Percentiles rank a stretch among this genome's conserved stretches.
Evolutionary conservation across 768 basidiomycete genomes (phyloP).

Genomic region (Solioccasus polychromus): DNA sequence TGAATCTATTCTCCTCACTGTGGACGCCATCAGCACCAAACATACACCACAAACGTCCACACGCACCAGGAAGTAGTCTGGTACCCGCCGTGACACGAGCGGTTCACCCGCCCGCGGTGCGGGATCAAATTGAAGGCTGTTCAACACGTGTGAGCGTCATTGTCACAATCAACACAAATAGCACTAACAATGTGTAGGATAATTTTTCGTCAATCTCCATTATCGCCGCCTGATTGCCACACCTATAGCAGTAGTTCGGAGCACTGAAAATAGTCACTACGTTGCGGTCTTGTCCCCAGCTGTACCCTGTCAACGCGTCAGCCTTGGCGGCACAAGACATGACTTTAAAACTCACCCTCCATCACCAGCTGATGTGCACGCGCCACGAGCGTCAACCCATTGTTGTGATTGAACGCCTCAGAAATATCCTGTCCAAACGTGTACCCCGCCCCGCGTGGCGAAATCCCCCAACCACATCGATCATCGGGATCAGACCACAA

Average conservation of each 20-base stretch:
- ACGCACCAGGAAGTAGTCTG: conserved; percentile 89
- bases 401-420: conserved; percentile 99
- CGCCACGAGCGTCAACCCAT: conserved; percentile 93
- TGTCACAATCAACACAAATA: conserved; percentile 2
- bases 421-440: conserved; percentile 99
- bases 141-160: conserved; percentile 1
- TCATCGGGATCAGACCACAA: conserved; percentile 99
- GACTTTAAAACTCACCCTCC: conserved; percentile 66
- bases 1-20: conserved; percentile 25
- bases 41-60: conserved; percentile 33
- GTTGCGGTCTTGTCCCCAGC: conserved; percentile 99
- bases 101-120: conserved; percentile 98
- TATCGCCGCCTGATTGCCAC: conserved; percentile 99
- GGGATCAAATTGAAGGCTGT: conserved; percentile 98
- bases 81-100: conserved; percentile 91
- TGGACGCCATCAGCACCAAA: not conserved
- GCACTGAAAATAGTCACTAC: conserved; percentile 99
- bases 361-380: conserved; percentile 94
- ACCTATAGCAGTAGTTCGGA: conserved; percentile 99
- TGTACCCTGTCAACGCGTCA: conserved; percentile 56
- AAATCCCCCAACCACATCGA: conserved; percentile 99
- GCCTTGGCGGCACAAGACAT: conserved; percentile 2
- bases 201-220: conserved; percentile 99
- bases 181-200: conserved; percentile 86
- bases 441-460: conserved; percentile 97